phyloP scores from a whole-genome alignment of 2,329 filamentous ascomycete species.

The Calonectria honghensis region DNA sequence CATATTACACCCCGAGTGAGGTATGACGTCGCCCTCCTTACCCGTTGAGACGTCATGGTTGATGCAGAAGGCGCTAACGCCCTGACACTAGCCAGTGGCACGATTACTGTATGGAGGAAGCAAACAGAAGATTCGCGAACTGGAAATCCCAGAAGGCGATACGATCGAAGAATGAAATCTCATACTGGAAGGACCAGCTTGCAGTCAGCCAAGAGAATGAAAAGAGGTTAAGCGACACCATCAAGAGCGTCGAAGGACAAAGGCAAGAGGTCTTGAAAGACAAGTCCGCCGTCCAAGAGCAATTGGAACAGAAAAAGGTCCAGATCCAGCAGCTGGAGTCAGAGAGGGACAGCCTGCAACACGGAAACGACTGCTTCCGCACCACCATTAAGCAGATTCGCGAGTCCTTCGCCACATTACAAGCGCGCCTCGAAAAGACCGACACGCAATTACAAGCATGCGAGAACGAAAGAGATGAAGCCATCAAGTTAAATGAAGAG shows the following conservation, averaged over 20 bases:
- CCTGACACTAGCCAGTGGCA: slow-evolving; percentile 3
- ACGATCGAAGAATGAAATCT: slow-evolving; percentile 10
- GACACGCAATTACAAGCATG: not conserved
- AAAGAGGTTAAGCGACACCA: not conserved
- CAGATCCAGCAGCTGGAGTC: not conserved
- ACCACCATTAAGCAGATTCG: slow-evolving; percentile 19
- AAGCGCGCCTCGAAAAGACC: slow-evolving; percentile 12
- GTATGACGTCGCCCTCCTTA: not conserved
- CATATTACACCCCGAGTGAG: not conserved
- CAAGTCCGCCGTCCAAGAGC: not conserved
- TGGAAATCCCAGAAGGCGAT: slow-evolving; percentile 23
- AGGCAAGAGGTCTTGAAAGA: slow-evolving; percentile 3
- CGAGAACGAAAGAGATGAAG: slow-evolving; percentile 9
- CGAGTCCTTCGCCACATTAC: slow-evolving; percentile 3
- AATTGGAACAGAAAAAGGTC: slow-evolving; percentile 1
- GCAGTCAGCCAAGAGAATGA: slow-evolving; percentile 4
- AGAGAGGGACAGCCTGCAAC: slow-evolving; percentile 17
- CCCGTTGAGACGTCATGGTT: not conserved
- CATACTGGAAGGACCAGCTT: slow-evolving; percentile 12
- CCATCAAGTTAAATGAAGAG: not conserved
- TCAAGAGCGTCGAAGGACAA: not conserved
- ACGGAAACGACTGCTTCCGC: slow-evolving; percentile 16
- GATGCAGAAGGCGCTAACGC: not conserved
- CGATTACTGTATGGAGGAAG: slow-evolving; percentile 18
- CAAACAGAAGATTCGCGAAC: slow-evolving; percentile 17